Conservation (phyloP, 1,139 yeast species). For the Hansenula lynferdii region DNA sequence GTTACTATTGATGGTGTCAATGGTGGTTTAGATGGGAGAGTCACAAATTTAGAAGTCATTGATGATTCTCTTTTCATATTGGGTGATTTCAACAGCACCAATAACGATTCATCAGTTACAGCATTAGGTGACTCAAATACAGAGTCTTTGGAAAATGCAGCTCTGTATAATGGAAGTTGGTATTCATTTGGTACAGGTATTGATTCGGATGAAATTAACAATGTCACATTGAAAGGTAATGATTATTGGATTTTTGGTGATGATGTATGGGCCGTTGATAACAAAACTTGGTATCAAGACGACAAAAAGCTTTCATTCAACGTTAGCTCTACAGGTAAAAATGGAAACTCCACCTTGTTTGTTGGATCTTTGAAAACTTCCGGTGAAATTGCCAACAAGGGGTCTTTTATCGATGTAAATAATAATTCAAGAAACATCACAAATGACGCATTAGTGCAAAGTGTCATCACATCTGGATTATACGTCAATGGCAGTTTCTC, state of each 20-base stretch:
- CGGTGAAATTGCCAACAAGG: conserved; percentile 12
- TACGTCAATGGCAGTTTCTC: conserved; percentile 46
- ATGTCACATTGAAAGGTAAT: conserved; percentile 22
- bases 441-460: conserved; percentile 7
- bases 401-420: conserved; percentile 10
- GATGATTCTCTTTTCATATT: conserved; percentile 28
- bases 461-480: conserved; percentile 19
- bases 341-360: conserved; percentile 17
- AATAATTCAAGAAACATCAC: conserved; percentile 13
- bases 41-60: conserved; percentile 23
- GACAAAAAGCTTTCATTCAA: conserved; percentile 21
- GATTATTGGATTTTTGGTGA: conserved; percentile 21
- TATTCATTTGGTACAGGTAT: conserved; percentile 16
- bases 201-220: conserved; percentile 11
- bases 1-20: conserved; percentile 14
- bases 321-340: conserved; percentile 25
- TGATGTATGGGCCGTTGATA: conserved; percentile 18
- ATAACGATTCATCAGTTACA: conserved; percentile 18
- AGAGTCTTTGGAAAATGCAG: conserved; percentile 13
- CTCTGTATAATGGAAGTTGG: conserved; percentile 28
- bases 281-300: conserved; percentile 20
- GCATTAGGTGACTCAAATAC: conserved; percentile 2
- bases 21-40: conserved; percentile 36
- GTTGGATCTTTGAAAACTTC: conserved; percentile 16
- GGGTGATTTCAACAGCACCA: conserved; percentile 34